A percentile compares a stretch with the other conserved stretches of the same genome.
These are phyloP conservation scores for Apocynum venetum DNA, from an alignment of 257 asterid species.

Conservation along the genomic window DNA sequence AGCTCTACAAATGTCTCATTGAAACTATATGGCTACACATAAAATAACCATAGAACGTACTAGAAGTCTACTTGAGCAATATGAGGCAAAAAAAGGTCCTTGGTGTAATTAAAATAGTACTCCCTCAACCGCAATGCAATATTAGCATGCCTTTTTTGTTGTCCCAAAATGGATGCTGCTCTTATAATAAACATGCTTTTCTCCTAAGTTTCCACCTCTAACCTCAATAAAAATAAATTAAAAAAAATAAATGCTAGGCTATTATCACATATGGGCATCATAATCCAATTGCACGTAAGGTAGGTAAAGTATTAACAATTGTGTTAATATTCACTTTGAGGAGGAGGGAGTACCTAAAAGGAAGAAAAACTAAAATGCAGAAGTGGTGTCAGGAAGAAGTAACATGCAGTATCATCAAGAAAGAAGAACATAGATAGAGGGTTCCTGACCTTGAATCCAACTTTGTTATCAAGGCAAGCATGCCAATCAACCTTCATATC, in stretches of 20 bases:
- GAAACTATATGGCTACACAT: not conserved
- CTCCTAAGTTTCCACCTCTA: not conserved
- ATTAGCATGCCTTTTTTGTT: not conserved
- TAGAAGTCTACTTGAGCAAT: not conserved
- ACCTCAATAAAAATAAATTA: not conserved
- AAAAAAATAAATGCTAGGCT: not conserved
- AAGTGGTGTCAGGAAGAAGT: too few relatives aligned
- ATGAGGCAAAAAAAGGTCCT: not conserved
- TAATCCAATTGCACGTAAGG: not conserved
- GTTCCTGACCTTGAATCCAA: conserved; percentile 83
- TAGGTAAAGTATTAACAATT: not conserved
- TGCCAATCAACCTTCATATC: conserved; percentile 96
- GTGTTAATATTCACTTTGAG: not conserved
- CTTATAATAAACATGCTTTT: not conserved
- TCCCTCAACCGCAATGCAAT: not conserved
- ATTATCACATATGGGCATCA: not conserved
- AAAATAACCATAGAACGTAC: not conserved
- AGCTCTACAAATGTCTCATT: not conserved
- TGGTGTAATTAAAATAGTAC: not conserved
- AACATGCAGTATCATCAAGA: not conserved
- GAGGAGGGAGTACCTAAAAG: not conserved
- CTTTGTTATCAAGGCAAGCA: conserved; percentile 83
- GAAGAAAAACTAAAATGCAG: not conserved
- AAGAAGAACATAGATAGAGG: conserved; percentile 5
- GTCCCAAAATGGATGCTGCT: not conserved